Base-by-base conservation (phyloP, 139 green algal species). In the Spirogloea muscicola region DNA sequence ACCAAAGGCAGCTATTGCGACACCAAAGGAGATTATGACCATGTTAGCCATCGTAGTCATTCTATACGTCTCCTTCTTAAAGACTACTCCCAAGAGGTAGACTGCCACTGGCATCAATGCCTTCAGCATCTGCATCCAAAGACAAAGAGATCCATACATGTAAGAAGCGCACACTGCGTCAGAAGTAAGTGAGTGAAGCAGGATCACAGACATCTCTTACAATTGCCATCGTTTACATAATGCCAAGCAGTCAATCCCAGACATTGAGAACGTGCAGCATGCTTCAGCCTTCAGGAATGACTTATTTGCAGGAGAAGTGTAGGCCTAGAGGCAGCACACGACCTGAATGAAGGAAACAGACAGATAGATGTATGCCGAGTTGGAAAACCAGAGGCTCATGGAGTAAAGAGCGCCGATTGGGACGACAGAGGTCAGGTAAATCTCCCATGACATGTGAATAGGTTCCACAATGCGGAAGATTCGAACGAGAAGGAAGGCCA, bases 51-150 rank as follows among this genome's bases (percentile, higher is more conserved):
- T 48, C 31, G 36, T 83, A 7, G 38, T 64, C n/a, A 38, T 3
- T 31, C 29, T 25, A 63, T 80, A 84, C 1, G 77, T 81, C 67
- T 97, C 92, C 0, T 89, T 95, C 51, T 84, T 85, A 41, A 96
- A 52, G 21, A 86, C 33, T 0, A 88, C 79, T 68, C 88, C 89
- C 21, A 80, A 84, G 1, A 71, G 76, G 58, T 90, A 96, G 46
- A 94, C 89, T 34, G 91, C 73, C 3, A 87, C 90, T 1, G 91
- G 91, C 90, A 94, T 93, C 25, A 93, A 82, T 7, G 85, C 89
- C 80, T 97, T 98, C 39, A 92, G 88, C 93, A 98, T 98, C 71
- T 98, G 93, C 33, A 97, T 96, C 84, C 96, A 97, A n/a, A n/a
- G n/a, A n/a, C n/a, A n/a, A n/a, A n/a, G n/a, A n/a, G n/a, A n/a